These are phyloP conservation scores for Hyaloscypha variabilis DNA, from an alignment of 495 filamentous ascomycete species.

Conservation along the genomic window DNA sequence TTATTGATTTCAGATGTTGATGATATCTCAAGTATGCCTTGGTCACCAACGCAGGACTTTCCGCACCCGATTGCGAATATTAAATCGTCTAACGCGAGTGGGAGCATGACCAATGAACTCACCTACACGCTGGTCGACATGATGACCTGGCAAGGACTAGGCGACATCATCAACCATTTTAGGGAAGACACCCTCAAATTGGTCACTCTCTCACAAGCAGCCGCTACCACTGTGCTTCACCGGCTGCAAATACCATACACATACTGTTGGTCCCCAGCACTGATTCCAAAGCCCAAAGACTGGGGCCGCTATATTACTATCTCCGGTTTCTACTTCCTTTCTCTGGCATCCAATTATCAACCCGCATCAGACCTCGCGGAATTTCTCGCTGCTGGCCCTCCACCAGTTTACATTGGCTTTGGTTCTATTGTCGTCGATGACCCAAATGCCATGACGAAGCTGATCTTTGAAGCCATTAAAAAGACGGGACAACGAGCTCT, in stretches of 20 bases:
- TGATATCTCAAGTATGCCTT: slow-evolving; percentile 60
- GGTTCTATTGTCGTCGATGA: slow-evolving; percentile 70
- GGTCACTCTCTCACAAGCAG: slow-evolving; percentile 58
- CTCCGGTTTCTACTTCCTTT: slow-evolving; percentile 54
- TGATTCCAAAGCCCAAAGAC: slow-evolving; percentile 43
- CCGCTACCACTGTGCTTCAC: slow-evolving; percentile 49
- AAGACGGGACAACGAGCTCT: slow-evolving; percentile 58
- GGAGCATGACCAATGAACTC: slow-evolving; percentile 67
- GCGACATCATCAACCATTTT: slow-evolving; percentile 66
- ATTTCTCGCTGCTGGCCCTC: slow-evolving; percentile 57
- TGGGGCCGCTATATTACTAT: slow-evolving; percentile 65
- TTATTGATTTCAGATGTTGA: not conserved
- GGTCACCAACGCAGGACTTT: slow-evolving; percentile 65
- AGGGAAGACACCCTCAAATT: slow-evolving; percentile 54
- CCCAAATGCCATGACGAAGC: slow-evolving; percentile 57
- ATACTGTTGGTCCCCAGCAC: slow-evolving; percentile 44
- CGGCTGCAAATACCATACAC: slow-evolving; percentile 60
- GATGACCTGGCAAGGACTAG: slow-evolving; percentile 61
- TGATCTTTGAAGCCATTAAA: slow-evolving; percentile 61
- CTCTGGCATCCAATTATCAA: slow-evolving; percentile 44
- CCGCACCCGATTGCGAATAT: slow-evolving; percentile 74
- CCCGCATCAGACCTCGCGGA: slow-evolving; percentile 53
- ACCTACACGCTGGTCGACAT: slow-evolving; percentile 70
- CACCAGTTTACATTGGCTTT: slow-evolving; percentile 67
- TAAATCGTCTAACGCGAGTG: slow-evolving; percentile 58